These are phyloP conservation scores for Protomyces inundatus DNA, from an alignment of 1,139 yeast species.

Conservation along the genomic window DNA sequence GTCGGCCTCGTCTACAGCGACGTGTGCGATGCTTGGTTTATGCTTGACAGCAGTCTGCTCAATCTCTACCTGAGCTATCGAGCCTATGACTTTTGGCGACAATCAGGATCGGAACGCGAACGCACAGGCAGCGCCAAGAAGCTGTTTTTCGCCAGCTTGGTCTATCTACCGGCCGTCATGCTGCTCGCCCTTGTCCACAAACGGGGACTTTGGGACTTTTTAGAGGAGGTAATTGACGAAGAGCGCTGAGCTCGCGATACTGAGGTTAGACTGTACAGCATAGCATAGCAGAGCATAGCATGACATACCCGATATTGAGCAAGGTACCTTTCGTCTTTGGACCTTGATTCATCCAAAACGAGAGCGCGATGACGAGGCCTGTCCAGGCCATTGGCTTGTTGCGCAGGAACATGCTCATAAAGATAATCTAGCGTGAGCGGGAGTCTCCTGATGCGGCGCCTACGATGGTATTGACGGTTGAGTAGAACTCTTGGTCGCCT, in stretches of 20 bases:
- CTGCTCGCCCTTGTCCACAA: constrained; percentile 91
- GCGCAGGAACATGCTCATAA: not conserved
- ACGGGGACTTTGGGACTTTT: constrained; percentile 89
- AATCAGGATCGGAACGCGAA: constrained; percentile 28
- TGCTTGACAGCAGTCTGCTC: constrained; percentile 69
- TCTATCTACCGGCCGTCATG: constrained; percentile 86
- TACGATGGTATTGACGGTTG: not conserved
- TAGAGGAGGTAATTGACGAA: constrained; percentile 35
- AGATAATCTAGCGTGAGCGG: not conserved
- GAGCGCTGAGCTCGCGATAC: not conserved
- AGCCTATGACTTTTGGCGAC: constrained; percentile 74
- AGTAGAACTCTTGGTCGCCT: not conserved
- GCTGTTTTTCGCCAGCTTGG: constrained; percentile 89
- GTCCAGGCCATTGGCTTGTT: not conserved
- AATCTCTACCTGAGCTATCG: constrained; percentile 82
- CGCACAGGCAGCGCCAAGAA: constrained; percentile 61
- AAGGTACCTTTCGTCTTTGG: not conserved
- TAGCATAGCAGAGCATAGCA: not conserved
- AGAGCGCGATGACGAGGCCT: not conserved
- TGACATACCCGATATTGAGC: not conserved
- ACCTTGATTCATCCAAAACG: not conserved
- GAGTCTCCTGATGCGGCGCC: not conserved
- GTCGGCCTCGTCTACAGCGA: constrained; percentile 72
- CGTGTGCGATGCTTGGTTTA: constrained; percentile 77
- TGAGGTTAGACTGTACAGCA: not conserved